phyloP scores from a whole-genome alignment of 176 grass and related monocot species.

The Cenchrus americanus region DNA sequence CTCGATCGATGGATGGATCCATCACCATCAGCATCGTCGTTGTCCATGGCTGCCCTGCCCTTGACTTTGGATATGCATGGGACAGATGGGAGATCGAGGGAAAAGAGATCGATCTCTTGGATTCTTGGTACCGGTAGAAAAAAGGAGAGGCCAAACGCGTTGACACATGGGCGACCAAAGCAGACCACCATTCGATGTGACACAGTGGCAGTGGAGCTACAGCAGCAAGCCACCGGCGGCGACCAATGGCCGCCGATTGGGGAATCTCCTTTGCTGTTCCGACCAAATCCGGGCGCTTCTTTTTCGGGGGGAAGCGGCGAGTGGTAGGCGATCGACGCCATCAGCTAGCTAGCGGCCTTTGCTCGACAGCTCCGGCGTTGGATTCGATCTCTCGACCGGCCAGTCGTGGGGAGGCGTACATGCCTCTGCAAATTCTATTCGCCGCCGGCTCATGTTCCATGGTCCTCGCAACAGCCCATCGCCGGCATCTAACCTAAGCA shows the following conservation, averaged over 20 bases:
- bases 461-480: constrained; percentile 16
- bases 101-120: too few species aligned
- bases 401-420: not conserved
- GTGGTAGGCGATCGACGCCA: constrained; percentile 41
- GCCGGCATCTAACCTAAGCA: not conserved
- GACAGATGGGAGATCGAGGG: too few species aligned
- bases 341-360: not conserved
- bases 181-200: constrained; percentile 8
- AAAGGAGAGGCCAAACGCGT: constrained; percentile 43
- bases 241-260: not conserved
- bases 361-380: not conserved
- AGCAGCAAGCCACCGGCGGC: not conserved
- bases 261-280: constrained; percentile 34
- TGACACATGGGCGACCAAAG: constrained; percentile 34
- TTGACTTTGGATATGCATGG: constrained; percentile 4
- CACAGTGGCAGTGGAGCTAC: not conserved
- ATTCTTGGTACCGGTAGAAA: not conserved
- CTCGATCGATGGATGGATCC: not conserved
- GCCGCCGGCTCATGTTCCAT: not conserved
- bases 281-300: not conserved
- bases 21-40: not conserved
- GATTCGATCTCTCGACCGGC: not conserved
- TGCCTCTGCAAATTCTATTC: not conserved
- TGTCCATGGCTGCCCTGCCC: not conserved
- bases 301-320: constrained; percentile 50